These are phyloP conservation scores for Pythium brachiatum DNA, from an alignment of 352 stramenopile species.

Conservation along the genomic window DNA sequence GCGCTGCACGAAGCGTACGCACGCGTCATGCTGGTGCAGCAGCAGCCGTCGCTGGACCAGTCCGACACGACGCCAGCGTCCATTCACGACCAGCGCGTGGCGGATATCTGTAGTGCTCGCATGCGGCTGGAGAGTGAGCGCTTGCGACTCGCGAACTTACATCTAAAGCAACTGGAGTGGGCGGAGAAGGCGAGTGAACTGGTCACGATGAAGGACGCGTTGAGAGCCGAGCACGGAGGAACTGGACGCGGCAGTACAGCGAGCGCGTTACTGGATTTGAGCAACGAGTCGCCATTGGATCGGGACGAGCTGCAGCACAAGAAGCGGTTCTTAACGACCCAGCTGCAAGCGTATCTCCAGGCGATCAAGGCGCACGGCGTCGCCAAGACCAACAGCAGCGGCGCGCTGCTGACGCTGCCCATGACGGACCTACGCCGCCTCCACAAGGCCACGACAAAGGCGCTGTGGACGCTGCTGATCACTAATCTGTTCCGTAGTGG, in stretches of 20 bases:
- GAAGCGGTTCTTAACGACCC: constrained; percentile 9
- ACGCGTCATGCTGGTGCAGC: constrained; percentile 28
- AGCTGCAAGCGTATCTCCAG: constrained; percentile 7
- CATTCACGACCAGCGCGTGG: background rate
- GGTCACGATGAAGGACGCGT: constrained; percentile 19
- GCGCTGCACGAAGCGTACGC: constrained; percentile 24
- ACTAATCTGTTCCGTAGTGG: constrained; percentile 54
- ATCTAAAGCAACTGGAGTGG: constrained; percentile 41
- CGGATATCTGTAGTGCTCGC: constrained; percentile 31
- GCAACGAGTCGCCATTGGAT: background rate
- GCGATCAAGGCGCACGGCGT: constrained; percentile 4
- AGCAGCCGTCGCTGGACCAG: background rate
- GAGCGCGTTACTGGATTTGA: background rate
- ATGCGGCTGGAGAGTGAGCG: constrained; percentile 33
- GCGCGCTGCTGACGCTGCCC: background rate
- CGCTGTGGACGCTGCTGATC: constrained; percentile 55
- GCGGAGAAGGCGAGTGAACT: constrained; percentile 19
- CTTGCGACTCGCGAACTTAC: constrained; percentile 31
- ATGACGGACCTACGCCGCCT: constrained; percentile 28
- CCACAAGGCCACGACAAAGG: constrained; percentile 32
- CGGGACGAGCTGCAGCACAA: constrained; percentile 2
- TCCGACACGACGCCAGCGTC: background rate
- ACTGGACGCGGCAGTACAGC: background rate
- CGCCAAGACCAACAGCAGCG: background rate
- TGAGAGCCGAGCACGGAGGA: constrained; percentile 6